Evolutionary conservation across 768 basidiomycete species (phyloP).

Genomic region (Sporobolomyces pararoseus): DNA sequence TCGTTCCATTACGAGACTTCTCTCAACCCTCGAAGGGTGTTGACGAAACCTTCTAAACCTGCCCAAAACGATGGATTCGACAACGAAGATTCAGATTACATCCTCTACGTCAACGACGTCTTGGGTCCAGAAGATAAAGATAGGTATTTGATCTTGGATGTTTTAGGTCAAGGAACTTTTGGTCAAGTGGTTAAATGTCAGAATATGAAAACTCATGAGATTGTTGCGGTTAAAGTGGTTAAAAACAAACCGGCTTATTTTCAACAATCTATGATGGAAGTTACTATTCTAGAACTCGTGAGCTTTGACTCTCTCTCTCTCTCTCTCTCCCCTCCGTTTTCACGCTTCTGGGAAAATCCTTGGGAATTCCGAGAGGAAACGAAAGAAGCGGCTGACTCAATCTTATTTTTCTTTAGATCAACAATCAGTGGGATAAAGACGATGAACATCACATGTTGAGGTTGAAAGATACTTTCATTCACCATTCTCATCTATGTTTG

Average conservation of each 20-base stretch:
- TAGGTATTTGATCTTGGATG: constrained; percentile 98
- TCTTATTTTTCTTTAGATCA: too few relatives aligned
- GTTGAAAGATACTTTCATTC: constrained; percentile 91
- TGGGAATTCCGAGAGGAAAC: too few relatives aligned
- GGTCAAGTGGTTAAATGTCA: constrained; percentile 99
- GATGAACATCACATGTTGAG: constrained; percentile 97
- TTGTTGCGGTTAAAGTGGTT: constrained; percentile 97
- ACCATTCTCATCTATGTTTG: constrained; percentile 91
- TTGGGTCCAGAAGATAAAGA: constrained; percentile 89
- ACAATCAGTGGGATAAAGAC: constrained; percentile 84
- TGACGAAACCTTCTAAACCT: constrained; percentile 96
- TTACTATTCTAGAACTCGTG: constrained; percentile 92
- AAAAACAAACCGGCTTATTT: constrained; percentile 99
- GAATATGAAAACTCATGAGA: constrained; percentile 98
- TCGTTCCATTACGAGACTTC: constrained; percentile 89
- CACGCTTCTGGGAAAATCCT: neutral
- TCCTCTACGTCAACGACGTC: constrained; percentile 98
- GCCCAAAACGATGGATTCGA: constrained; percentile 94
- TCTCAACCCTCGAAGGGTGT: constrained; percentile 89
- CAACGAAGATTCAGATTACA: constrained; percentile 99
- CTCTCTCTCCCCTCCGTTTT: constrained; percentile 13
- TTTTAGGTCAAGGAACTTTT: constrained; percentile 97
- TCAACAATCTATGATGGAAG: constrained; percentile 99
- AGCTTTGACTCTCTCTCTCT: constrained; percentile 44
- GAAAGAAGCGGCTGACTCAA: too few relatives aligned